Evolutionary conservation across 768 basidiomycete genomes (phyloP), one percentile per base, ranked within the genome.

Genomic region (Lactifluus hygrophoroides): DNA sequence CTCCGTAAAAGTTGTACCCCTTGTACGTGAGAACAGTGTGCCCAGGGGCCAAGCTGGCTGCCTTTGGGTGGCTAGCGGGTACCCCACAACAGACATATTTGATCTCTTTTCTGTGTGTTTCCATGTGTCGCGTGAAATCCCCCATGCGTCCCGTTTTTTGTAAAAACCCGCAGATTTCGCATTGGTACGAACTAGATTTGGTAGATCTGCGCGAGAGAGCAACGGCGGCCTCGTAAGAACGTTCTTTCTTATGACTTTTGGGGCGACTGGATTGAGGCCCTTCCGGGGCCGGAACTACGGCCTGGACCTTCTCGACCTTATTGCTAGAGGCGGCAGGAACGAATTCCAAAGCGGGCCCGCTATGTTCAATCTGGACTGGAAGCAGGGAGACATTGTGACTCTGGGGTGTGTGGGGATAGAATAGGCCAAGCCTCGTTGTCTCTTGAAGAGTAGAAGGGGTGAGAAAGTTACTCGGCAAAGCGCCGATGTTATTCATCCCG

Each of bases 11-110:
- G 16, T 21, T 25, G 3, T 3, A 16, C 6, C 28, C 30, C 4
- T 37, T 34, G 40, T 48, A 58, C 23, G 9, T 13, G 48, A 13
- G 52, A 19, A 23, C 10, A 19, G 32, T 30, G 38, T 48, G 32
- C 19, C 46, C 46, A 0, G 30, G n/a, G 30, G 6, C 21, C 38
- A 54, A 9, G 25, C 32, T 11, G 14, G 32, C 46, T 2, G 10
- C 23, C 7, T 11, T 38, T 0, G 45, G 30, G 23, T 58, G 57
- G n/a, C 46, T 19, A 14, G n/a, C 23, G 5, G 46, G 51, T 7
- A 58, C 42, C 16, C 58, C 58, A n/a, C 58, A 60, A 34, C 58
- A 60, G 32, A 60, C 27, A 48, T 37, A 43, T 6, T 48, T 54
- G 34, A 38, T 48, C 28, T 46, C 2, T 25, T 47, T 40, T 0